Conservation (phyloP, 148 eudicot genomes). For the Euryodendron excelsum region DNA sequence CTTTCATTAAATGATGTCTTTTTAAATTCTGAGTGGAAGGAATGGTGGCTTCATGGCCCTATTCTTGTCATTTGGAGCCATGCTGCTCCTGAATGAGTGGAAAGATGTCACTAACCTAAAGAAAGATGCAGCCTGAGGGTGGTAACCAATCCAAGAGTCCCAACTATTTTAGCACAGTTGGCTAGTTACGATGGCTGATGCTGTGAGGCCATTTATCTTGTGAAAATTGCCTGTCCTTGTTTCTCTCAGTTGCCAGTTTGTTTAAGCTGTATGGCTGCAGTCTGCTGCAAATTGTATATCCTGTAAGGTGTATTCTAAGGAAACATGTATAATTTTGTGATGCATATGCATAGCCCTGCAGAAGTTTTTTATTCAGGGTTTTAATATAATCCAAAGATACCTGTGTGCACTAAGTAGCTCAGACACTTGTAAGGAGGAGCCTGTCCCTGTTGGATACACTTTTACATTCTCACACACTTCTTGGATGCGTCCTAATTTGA, state of each 20-base stretch:
- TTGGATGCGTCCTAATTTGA: not conserved
- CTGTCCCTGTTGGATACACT: not conserved
- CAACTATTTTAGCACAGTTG: not conserved
- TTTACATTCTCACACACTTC: not conserved
- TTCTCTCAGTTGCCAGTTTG: not conserved
- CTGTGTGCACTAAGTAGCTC: not conserved
- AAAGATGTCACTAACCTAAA: not conserved
- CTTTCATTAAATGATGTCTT: not conserved
- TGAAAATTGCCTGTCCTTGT: not conserved
- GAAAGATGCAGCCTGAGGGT: not conserved
- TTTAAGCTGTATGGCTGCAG: slow-evolving; percentile 1
- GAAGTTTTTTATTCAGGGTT: not conserved
- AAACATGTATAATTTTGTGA: not conserved
- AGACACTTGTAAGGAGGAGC: not conserved
- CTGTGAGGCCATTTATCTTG: not conserved
- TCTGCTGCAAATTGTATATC: not conserved
- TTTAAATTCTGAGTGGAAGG: not conserved
- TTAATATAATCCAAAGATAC: not conserved
- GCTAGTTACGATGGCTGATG: slow-evolving; percentile 1
- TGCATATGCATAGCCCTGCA: not conserved
- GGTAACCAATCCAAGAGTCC: not conserved
- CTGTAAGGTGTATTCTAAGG: not conserved
- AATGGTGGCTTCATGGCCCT: slow-evolving; percentile 15
- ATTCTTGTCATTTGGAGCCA: not conserved
- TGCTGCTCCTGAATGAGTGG: not conserved